These are phyloP conservation scores for Calocybe cyanea DNA, from an alignment of 768 basidiomycete species.

Conservation along the genomic window DNA sequence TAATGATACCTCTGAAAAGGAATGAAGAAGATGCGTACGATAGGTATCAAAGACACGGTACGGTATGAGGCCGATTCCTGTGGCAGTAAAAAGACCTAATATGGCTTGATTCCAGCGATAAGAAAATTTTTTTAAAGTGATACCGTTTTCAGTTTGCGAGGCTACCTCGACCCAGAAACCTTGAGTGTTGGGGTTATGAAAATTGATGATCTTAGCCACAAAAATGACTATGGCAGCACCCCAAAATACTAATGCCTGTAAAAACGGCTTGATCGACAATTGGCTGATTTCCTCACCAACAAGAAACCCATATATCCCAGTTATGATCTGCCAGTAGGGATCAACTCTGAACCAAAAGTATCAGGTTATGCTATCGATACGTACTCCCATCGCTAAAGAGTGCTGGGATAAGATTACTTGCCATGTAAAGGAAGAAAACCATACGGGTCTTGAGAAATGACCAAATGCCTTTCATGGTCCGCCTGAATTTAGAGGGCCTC, in stretches of 20 bases:
- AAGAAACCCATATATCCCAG: constrained; percentile 74
- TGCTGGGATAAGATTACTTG: constrained; percentile 1
- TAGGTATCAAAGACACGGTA: constrained; percentile 74
- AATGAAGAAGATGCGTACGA: constrained; percentile 37
- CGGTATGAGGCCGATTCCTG: constrained; percentile 78
- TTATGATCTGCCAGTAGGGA: constrained; percentile 39
- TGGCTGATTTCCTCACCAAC: constrained; percentile 43
- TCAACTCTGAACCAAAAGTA: constrained; percentile 1
- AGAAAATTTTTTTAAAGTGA: constrained; percentile 2
- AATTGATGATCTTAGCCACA: constrained; percentile 62
- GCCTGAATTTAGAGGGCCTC: constrained; percentile 53
- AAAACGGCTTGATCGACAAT: background rate
- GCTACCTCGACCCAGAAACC: constrained; percentile 81
- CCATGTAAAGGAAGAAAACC: constrained; percentile 19
- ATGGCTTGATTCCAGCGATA: background rate
- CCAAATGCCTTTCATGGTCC: constrained; percentile 70
- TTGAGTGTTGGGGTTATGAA: constrained; percentile 64
- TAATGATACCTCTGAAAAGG: background rate
- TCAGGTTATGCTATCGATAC: constrained; percentile 18
- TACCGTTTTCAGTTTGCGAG: constrained; percentile 75
- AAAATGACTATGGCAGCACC: constrained; percentile 81
- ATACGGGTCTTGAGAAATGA: constrained; percentile 80
- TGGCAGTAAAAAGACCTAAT: constrained; percentile 71
- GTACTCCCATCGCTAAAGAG: constrained; percentile 60
- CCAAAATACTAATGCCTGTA: constrained; percentile 62